Conservation (phyloP, 139 green algal species). For the Tetraselmis chui region DNA sequence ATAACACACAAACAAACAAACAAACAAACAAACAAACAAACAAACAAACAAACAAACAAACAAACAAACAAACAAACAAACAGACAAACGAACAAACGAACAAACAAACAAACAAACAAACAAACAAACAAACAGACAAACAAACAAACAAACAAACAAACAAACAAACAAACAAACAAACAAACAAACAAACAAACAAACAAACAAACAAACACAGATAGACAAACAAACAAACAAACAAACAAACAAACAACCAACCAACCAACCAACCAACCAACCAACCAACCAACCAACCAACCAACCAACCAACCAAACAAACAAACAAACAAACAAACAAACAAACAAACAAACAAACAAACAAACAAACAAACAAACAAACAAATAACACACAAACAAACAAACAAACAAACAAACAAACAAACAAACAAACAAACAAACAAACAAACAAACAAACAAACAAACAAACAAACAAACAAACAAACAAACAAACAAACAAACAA, state of each 20-base stretch:
- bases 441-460: too few species aligned
- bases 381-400: too few species aligned
- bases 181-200: neutral
- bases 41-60: neutral
- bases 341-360: too few species aligned
- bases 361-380: too few species aligned
- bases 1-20: too few species aligned
- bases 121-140: neutral
- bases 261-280: neutral
- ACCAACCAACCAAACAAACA: neutral
- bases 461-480: too few species aligned
- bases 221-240: neutral
- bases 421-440: too few species aligned
- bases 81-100: neutral
- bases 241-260: neutral
- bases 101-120: too few species aligned
- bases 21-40: neutral
- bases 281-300: neutral
- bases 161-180: neutral
- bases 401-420: too few species aligned
- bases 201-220: neutral
- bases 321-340: too few species aligned
- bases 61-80: neutral
- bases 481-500: too few species aligned
- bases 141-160: neutral